Percentiles rank a stretch among this genome's conserved stretches.
phyloP scores from a whole-genome alignment of 768 basidiomycete genomes.

The Amanita inopinata region DNA sequence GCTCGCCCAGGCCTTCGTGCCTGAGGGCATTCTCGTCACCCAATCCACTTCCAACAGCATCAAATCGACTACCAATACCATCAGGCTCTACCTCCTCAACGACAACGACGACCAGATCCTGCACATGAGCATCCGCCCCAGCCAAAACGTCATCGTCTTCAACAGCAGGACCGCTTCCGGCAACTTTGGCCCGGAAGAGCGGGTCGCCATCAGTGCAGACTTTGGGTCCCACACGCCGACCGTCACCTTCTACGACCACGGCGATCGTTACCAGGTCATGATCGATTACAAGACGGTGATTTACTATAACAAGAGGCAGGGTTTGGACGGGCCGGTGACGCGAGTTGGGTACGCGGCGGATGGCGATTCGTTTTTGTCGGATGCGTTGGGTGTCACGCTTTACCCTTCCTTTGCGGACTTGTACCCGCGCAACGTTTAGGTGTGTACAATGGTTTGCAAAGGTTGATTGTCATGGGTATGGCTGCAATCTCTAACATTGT shows the following conservation, averaged over 20 bases:
- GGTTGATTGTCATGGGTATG: too few species aligned
- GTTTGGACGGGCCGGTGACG: neutral
- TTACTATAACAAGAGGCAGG: slow-evolving; percentile 5
- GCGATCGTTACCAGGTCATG: slow-evolving; percentile 6
- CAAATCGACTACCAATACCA: neutral
- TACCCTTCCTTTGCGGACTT: neutral
- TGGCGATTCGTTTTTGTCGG: neutral
- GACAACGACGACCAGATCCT: slow-evolving; percentile 1
- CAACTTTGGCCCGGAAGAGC: slow-evolving; percentile 4
- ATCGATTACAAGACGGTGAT: slow-evolving; percentile 5
- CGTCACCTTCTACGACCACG: slow-evolving; percentile 6
- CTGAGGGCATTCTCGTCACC: neutral
- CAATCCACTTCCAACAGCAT: neutral
- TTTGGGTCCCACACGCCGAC: neutral
- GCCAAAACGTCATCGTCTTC: slow-evolving; percentile 3
- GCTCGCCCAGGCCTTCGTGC: too few species aligned
- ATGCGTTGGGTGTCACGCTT: neutral
- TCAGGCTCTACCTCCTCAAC: slow-evolving; percentile 1
- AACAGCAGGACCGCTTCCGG: neutral
- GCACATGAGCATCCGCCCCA: slow-evolving; percentile 7
- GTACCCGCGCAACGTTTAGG: neutral
- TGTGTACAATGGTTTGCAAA: too few species aligned
- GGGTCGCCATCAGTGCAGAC: neutral
- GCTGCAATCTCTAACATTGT: too few species aligned
- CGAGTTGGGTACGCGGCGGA: neutral